Evolutionary conservation across 2,329 filamentous ascomycete genomes (phyloP), one percentile per base, ranked within the genome.

Genomic region (Pseudocercospora eumusae): DNA sequence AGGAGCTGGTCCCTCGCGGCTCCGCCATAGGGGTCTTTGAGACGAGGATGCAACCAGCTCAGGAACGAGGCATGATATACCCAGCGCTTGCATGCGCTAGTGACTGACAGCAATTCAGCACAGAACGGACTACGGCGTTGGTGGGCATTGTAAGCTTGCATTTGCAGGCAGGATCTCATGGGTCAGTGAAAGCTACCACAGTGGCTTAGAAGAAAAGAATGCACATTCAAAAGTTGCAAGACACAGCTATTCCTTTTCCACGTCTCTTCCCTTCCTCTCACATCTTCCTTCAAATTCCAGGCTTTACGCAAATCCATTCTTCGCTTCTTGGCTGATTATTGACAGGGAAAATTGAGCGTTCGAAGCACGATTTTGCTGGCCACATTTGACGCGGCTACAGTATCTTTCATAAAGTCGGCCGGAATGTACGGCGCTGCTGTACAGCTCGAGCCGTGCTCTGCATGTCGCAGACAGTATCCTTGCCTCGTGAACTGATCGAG

Each of bases 11-110:
- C n/a, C 31, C 52, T 54, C 52, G 52, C 52, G 20, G 28, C 52
- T 36, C 21, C 52, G 28, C 52, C 18, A 18, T 3, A 36, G 52
- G 52, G 40, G 52, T 31, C n/a, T 36, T 52, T 23, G 23, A 18
- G 21, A 54, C 52, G 52, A 54, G 52, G 33, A 13, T 40, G 5
- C 9, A 40, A 21, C 15, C 18, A 28, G 52, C 28, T 18, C 52
- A 21, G 28, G 52, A 54, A 54, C 31, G 52, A 54, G 52, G 20
- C 21, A 54, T 36, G 28, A 18, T 54, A 54, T 54, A 54, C 52
- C 52, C 52, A 33, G 52, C 52, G 52, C 52, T 21, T 25, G 31
- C 18, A 36, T 36, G 52, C 52, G 52, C 52, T 54, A 25, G 47
- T 52, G 47, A 10, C 52, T 54, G 28, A 54, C n/a, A 28, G 28